Evolutionary conservation across 306 rosid species (phyloP), one percentile per base, ranked within the genome.

Genomic region (Vigna mungo): DNA sequence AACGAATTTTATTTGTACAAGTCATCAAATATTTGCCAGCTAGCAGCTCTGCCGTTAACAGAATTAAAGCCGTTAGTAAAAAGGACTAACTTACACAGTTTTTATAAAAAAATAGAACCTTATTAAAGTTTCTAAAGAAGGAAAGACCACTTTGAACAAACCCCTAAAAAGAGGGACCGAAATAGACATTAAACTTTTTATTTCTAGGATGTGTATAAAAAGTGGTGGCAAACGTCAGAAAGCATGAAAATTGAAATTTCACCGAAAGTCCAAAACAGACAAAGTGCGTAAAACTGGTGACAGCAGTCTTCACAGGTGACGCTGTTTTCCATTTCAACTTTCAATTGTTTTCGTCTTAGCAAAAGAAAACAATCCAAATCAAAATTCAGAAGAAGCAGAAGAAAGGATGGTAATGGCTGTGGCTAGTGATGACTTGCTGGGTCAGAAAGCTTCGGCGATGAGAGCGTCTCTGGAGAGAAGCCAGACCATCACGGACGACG

Each of bases 401-500:
- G 18, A 68, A 13, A 41, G 69, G n/a, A 87, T 89, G 97, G 88
- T 87, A 21, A 81, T 84, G 21, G 78, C 86, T 2, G 67, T 51
- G 44, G 46, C 51, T 73, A 88, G 81, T 47, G 76, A 39, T 56
- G 93, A 92, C 87, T 79, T 84, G 27, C 88, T 92, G 17, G 85
- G 86, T 56, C 83, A 81, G 15, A 87, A 86, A 82, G 97, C 94
- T 7, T 84, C 85, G 1, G 78, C 49, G 70, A 88, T 92, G 93
- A 87, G 95, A 66, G 90, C 87, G 53, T 85, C 95, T 4, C 87
- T 92, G 39, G 95, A 82, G 32, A 88, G 85, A 76, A 92, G 97
- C 84, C 93, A 92, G 32, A 87, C 89, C 17, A 92, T 92, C 61
- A 88, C 95, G 0, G 95, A 90, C 69, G 84, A 80, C 73, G 97